These are phyloP conservation scores for Epipyxis sp. DNA, from an alignment of 108 stramenopile species.

Conservation along the genomic window DNA sequence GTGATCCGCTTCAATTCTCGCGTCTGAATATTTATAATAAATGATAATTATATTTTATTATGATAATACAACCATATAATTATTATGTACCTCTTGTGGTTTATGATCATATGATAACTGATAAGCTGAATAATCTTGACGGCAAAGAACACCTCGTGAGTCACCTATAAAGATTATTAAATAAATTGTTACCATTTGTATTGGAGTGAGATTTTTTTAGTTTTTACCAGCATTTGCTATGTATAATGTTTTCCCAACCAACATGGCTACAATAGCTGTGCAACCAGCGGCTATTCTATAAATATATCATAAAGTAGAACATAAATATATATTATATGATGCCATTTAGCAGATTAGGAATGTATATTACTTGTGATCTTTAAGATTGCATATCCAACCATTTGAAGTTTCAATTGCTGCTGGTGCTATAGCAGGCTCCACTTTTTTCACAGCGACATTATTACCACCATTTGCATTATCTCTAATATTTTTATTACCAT, in stretches of 20 bases:
- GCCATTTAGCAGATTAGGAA: too few relatives aligned
- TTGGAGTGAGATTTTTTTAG: conserved; percentile 83
- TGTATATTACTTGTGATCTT: not conserved
- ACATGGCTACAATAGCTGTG: conserved; percentile 74
- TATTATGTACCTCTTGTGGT: conserved; percentile 69
- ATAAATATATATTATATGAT: too few relatives aligned
- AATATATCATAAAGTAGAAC: not conserved
- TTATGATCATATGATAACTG: conserved; percentile 79
- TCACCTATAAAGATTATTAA: not conserved
- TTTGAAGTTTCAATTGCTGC: too few relatives aligned
- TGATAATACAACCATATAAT: not conserved
- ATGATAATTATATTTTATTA: not conserved
- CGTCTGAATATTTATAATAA: not conserved
- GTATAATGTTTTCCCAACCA: conserved; percentile 66
- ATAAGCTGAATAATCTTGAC: conserved; percentile 62
- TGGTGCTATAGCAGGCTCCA: too few relatives aligned
- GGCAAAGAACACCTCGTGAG: conserved; percentile 58
- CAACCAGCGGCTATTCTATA: conserved; percentile 68
- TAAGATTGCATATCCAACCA: not conserved
- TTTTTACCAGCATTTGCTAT: conserved; percentile 92
- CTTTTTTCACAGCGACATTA: too few relatives aligned
- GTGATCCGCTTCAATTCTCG: conserved; percentile 26
- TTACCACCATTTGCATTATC: too few relatives aligned
- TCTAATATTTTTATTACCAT: too few relatives aligned
- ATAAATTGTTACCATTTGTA: not conserved